A percentile compares a stretch with the other conserved stretches of the same genome.
Evolutionary conservation across 768 basidiomycete genomes (phyloP).

Genomic region (Sutorius australiensis): DNA sequence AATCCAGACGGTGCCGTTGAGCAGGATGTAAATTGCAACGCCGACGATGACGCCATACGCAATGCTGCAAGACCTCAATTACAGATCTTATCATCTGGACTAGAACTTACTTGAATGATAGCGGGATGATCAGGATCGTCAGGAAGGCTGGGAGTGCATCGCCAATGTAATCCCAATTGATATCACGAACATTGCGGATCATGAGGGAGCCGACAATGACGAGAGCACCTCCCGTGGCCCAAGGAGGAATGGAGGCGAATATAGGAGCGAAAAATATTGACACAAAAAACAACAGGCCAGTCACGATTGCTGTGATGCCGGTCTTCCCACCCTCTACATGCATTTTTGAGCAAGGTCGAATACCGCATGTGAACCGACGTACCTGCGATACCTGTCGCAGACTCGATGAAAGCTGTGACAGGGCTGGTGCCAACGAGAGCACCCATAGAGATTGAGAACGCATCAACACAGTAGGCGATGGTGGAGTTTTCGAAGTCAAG

Average conservation of each 20-base stretch:
- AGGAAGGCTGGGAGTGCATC: constrained; percentile 87
- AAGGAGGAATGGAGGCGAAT: constrained; percentile 81
- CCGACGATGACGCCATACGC: constrained; percentile 88
- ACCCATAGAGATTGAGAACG: constrained; percentile 77
- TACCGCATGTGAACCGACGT: constrained; percentile 14
- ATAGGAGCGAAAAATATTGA: constrained; percentile 87
- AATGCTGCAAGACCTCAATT: constrained; percentile 47
- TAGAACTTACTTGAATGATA: constrained; percentile 64
- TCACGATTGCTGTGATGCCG: constrained; percentile 72
- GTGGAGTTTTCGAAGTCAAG: constrained; percentile 84
- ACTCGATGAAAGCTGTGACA: constrained; percentile 81
- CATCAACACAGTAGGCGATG: constrained; percentile 79
- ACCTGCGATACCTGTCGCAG: constrained; percentile 77
- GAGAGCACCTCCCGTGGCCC: constrained; percentile 85
- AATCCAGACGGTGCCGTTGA: constrained; percentile 66
- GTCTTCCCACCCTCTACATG: constrained; percentile 80
- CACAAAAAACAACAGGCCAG: constrained; percentile 74
- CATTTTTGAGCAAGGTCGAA: constrained; percentile 5
- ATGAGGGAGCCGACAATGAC: constrained; percentile 86
- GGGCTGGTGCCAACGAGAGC: constrained; percentile 77
- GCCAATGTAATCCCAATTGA: constrained; percentile 88
- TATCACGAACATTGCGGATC: constrained; percentile 81
- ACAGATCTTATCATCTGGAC: background rate
- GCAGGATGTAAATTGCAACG: constrained; percentile 60
- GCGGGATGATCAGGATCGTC: constrained; percentile 72